Conservation (phyloP, 345 rosid genomes). For the Moricandia arvensis region DNA sequence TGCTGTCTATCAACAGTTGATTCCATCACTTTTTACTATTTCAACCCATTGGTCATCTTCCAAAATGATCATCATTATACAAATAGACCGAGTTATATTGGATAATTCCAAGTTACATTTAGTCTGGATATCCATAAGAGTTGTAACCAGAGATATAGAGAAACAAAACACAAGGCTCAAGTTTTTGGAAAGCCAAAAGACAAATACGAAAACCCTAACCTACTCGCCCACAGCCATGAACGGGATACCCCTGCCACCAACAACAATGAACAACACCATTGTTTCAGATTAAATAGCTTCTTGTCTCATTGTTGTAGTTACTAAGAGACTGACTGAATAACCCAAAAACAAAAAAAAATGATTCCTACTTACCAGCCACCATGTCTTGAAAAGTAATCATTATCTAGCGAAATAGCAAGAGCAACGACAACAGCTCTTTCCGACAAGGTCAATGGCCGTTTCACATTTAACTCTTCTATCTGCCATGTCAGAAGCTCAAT, state of each 20-base stretch:
- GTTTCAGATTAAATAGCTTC: background rate
- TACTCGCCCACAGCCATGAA: slow-evolving; percentile 54
- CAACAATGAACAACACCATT: slow-evolving; percentile 6
- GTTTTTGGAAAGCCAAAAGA: slow-evolving; percentile 6
- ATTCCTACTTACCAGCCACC: slow-evolving; percentile 68
- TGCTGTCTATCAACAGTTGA: too few species aligned
- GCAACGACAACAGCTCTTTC: slow-evolving; percentile 87
- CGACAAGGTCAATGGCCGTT: slow-evolving; percentile 58
- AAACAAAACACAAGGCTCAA: slow-evolving; percentile 22
- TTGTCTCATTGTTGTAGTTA: background rate
- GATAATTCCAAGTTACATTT: slow-evolving; percentile 2
- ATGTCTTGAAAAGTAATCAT: slow-evolving; percentile 92
- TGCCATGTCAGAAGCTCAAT: slow-evolving; percentile 32
- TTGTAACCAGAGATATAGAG: background rate
- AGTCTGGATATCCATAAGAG: background rate
- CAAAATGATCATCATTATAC: slow-evolving; percentile 13
- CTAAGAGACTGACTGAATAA: background rate
- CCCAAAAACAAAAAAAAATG: background rate
- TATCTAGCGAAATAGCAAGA: slow-evolving; percentile 90
- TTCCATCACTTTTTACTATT: background rate
- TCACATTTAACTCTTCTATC: slow-evolving; percentile 80
- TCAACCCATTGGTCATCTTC: slow-evolving; percentile 14
- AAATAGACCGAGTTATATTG: background rate
- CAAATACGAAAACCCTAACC: slow-evolving; percentile 5
- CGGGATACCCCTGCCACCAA: slow-evolving; percentile 60